A percentile compares a stretch with the other conserved stretches of the same genome.
Conservation (phyloP, 306 rosid genomes). For the Quercus robur region DNA sequence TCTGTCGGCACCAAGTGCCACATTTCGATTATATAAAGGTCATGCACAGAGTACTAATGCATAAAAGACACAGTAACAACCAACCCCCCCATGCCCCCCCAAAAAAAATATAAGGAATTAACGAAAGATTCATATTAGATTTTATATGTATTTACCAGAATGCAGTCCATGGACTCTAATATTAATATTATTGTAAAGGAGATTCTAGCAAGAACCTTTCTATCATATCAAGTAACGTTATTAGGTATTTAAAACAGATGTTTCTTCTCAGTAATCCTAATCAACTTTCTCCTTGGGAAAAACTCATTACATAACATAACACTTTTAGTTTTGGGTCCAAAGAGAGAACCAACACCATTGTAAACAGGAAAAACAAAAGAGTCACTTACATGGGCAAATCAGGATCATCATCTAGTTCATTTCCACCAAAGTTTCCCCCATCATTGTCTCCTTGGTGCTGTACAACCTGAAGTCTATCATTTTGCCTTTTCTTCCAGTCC, state of each 20-base stretch:
- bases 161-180: background rate
- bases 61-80: background rate
- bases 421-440: slow-evolving; percentile 47
- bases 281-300: background rate
- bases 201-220: background rate
- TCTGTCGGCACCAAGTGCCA: background rate
- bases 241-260: background rate
- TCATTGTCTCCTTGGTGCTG: slow-evolving; percentile 70
- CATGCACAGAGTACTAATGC: background rate
- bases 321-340: background rate
- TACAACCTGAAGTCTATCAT: slow-evolving; percentile 87
- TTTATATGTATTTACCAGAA: background rate
- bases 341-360: background rate
- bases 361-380: background rate
- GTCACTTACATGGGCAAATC: slow-evolving; percentile 80
- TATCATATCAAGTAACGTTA: background rate
- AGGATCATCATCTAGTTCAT: slow-evolving; percentile 69
- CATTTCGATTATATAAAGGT: background rate
- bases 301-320: background rate
- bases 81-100: background rate
- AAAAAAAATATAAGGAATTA: background rate
- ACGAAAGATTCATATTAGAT: background rate
- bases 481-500: slow-evolving; percentile 89
- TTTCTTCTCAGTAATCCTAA: background rate
- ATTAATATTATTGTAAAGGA: background rate